phyloP scores from a whole-genome alignment of 208 protist species.

The Kentomonas sorsogonicus region DNA sequence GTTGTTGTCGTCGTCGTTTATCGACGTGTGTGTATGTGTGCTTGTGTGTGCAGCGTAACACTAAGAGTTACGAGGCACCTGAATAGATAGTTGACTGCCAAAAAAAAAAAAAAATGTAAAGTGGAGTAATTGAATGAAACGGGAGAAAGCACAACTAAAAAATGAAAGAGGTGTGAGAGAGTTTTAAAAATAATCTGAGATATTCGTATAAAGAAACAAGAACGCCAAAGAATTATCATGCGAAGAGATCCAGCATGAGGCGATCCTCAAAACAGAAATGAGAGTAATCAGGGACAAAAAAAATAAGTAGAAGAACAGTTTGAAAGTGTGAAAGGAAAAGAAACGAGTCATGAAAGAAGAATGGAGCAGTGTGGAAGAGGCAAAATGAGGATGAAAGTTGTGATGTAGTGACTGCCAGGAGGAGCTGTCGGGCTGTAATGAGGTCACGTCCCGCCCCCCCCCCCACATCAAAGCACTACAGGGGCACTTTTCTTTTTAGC shows the following conservation, averaged over 20 bases:
- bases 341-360: constrained; percentile 6
- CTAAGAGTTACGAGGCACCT: not conserved
- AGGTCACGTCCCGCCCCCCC: no score
- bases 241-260: no score
- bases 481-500: no score
- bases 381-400: not conserved
- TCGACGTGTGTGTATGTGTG: constrained; percentile 3
- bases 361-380: not conserved
- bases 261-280: constrained; percentile 3
- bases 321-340: not conserved
- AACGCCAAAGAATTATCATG: not conserved
- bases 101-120: constrained; percentile 5
- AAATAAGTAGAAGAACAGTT: constrained; percentile 3
- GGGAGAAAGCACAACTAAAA: constrained; percentile 1
- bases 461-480: no score
- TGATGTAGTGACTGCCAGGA: no score
- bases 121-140: not conserved
- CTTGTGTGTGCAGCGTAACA: not conserved
- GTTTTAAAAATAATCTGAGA: not conserved
- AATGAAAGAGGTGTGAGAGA: not conserved
- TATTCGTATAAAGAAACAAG: not conserved
- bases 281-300: constrained; percentile 3
- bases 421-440: no score
- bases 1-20: no score
- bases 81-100: not conserved